phyloP scores from a whole-genome alignment of 2,329 filamentous ascomycete species.

The Neospermospora avenae region DNA sequence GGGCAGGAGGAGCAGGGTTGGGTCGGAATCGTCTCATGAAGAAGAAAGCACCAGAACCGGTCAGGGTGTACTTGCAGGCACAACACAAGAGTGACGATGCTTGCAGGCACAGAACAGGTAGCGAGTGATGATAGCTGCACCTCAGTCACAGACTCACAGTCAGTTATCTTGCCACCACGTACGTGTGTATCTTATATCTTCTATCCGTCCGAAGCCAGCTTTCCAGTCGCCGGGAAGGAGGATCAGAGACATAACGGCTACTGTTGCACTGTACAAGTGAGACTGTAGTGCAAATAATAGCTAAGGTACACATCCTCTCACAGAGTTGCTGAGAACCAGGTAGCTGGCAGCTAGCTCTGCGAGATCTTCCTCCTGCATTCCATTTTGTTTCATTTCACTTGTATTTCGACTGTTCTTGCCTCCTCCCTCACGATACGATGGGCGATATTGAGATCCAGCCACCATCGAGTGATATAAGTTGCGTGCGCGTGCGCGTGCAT shows the following conservation, averaged over 20 bases:
- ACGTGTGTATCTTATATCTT: not conserved
- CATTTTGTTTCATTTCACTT: not conserved
- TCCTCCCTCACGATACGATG: not conserved
- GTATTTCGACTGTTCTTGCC: not conserved
- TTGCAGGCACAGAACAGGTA: not conserved
- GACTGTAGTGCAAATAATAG: not conserved
- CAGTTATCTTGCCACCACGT: not conserved
- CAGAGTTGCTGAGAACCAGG: slow-evolving; percentile 9
- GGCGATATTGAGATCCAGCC: too few relatives aligned
- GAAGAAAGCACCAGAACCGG: too few relatives aligned
- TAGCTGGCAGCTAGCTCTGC: slow-evolving; percentile 7
- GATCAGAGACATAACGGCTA: slow-evolving; percentile 7
- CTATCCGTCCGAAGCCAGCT: not conserved
- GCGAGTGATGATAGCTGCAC: not conserved
- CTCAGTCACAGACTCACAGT: not conserved
- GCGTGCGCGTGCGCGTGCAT: too few relatives aligned
- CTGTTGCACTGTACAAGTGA: slow-evolving; percentile 3
- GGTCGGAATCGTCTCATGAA: too few relatives aligned
- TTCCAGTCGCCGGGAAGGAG: not conserved
- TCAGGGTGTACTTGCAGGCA: not conserved
- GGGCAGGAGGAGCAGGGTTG: too few relatives aligned
- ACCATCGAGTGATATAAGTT: too few relatives aligned
- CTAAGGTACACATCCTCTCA: slow-evolving; percentile 1
- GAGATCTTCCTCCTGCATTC: not conserved
- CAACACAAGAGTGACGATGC: not conserved